These are phyloP conservation scores for Melampsora larici-populina DNA, from an alignment of 1,284 basidiomycete genomes.

Conservation along the genomic window DNA sequence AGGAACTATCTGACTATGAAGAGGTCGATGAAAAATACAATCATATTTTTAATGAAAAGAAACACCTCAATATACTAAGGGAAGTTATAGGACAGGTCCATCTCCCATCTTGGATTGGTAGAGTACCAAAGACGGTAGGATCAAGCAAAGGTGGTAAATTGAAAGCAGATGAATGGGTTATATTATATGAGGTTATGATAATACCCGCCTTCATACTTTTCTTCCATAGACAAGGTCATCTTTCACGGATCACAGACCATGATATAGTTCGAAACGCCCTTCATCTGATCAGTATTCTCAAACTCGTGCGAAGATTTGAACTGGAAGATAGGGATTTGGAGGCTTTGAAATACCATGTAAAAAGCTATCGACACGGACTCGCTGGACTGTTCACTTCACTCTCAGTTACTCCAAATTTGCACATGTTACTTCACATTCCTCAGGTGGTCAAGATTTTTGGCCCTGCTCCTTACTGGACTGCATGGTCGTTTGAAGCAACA, in stretches of 20 bases:
- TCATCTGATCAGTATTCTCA: not conserved
- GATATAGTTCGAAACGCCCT: not conserved
- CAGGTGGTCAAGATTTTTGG: not conserved
- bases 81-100: no score
- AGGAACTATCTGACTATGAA: not conserved
- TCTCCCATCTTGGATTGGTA: not conserved
- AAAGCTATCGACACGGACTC: no score
- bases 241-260: not conserved
- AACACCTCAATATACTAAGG: no score
- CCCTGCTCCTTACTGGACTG: constrained; percentile 27
- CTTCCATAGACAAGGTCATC: not conserved
- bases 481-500: constrained; percentile 8
- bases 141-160: constrained; percentile 19
- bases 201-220: constrained; percentile 7
- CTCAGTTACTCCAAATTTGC: not conserved
- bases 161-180: no score
- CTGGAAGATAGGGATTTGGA: not conserved
- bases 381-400: not conserved
- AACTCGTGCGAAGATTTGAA: not conserved
- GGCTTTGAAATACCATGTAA: no score
- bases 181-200: constrained; percentile 1
- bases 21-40: not conserved
- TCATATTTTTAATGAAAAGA: no score
- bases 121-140: constrained; percentile 8
- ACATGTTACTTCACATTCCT: no score